Percentiles rank a stretch among this genome's conserved stretches.
Evolutionary conservation across 352 stramenopile genomes (phyloP).

Genomic region (Pythium rishiriense): DNA sequence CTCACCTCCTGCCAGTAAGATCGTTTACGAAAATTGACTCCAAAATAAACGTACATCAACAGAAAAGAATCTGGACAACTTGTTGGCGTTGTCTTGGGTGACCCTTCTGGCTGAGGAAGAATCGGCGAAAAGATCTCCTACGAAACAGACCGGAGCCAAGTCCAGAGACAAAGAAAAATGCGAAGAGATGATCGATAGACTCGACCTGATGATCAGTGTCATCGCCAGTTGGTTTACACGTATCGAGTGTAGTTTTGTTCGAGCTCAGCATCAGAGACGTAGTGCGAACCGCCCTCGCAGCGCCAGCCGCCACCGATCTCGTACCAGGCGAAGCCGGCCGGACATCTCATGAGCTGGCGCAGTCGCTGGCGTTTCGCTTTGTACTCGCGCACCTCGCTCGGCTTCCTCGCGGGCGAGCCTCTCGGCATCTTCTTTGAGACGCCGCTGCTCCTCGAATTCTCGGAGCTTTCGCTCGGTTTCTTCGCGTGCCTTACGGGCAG

Average conservation of each 20-base stretch:
- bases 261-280: constrained; percentile 62
- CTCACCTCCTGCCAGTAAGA: too few relatives aligned
- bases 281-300: constrained; percentile 70
- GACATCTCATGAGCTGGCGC: constrained; percentile 56
- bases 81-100: too few relatives aligned
- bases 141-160: too few relatives aligned
- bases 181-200: too few relatives aligned
- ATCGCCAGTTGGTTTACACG: too few relatives aligned
- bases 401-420: not conserved
- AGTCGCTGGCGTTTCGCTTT: constrained; percentile 52
- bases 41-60: too few relatives aligned
- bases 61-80: too few relatives aligned
- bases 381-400: not conserved
- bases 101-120: too few relatives aligned
- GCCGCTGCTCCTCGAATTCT: not conserved
- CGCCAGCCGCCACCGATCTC: constrained; percentile 62
- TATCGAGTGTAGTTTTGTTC: constrained; percentile 14
- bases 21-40: too few relatives aligned
- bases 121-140: too few relatives aligned
- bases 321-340: constrained; percentile 63
- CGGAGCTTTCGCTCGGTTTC: constrained; percentile 9
- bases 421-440: not conserved
- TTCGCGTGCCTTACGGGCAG: constrained; percentile 9
- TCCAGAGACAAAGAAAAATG: too few relatives aligned
- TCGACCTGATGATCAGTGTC: too few relatives aligned